Evolutionary conservation across 805 yeast species (phyloP).

Genomic region (Sugiyamaella chiloensis): DNA sequence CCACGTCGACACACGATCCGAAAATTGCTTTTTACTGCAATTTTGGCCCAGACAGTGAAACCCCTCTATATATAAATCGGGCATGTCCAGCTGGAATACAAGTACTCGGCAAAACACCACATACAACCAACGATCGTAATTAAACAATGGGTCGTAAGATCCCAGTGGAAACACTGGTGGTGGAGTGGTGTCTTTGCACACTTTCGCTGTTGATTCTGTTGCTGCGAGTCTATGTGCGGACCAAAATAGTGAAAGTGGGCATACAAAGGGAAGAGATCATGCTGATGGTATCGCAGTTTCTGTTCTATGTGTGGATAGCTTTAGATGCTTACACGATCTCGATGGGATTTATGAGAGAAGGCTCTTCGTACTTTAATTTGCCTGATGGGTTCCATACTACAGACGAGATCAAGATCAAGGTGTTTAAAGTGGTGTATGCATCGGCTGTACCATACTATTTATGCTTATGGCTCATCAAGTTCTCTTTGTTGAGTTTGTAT

Average conservation of each 20-base stretch:
- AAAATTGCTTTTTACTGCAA: background rate
- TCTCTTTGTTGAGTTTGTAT: conserved; percentile 27
- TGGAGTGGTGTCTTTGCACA: conserved; percentile 26
- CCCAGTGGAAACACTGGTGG: conserved; percentile 10
- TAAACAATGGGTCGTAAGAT: background rate
- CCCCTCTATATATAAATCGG: too few relatives aligned
- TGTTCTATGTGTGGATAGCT: conserved; percentile 27
- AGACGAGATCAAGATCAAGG: conserved; percentile 10
- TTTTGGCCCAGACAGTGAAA: too few relatives aligned
- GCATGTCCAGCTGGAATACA: too few relatives aligned
- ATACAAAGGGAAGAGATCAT: conserved; percentile 26
- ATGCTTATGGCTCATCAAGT: conserved; percentile 27
- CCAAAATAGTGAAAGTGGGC: conserved; percentile 21
- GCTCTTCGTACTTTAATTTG: conserved; percentile 19
- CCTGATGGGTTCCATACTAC: conserved; percentile 8
- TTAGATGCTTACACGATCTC: conserved; percentile 24
- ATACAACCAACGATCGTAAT: too few relatives aligned
- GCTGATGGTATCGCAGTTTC: conserved; percentile 22
- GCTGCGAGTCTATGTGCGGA: conserved; percentile 23
- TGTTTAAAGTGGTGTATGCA: conserved; percentile 27
- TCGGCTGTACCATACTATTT: conserved; percentile 28
- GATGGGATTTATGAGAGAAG: conserved; percentile 26
- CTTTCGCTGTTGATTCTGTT: conserved; percentile 20
- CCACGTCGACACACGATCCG: background rate
- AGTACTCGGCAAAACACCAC: too few relatives aligned